Percentiles rank a stretch among this genome's conserved stretches.
These are phyloP conservation scores for Theobroma grandiflorum DNA, from an alignment of 441 rosid species.

Conservation along the genomic window DNA sequence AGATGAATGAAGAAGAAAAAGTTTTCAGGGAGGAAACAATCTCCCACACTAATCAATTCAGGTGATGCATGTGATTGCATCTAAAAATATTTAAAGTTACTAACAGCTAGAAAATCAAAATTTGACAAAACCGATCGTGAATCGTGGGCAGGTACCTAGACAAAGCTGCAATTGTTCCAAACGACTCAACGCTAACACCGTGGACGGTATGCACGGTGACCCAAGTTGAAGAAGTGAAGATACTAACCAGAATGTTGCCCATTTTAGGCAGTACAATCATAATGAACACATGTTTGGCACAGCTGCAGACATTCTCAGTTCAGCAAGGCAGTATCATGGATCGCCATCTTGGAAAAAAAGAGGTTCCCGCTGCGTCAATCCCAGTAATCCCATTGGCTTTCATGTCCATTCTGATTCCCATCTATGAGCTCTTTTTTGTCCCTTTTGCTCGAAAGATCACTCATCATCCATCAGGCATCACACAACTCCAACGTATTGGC, in stretches of 20 bases:
- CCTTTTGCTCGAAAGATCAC: constrained; percentile 31
- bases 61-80: constrained; percentile 36
- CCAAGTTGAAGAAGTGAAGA: constrained; percentile 69
- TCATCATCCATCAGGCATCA: constrained; percentile 29
- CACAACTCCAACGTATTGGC: constrained; percentile 26
- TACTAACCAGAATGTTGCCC: constrained; percentile 63
- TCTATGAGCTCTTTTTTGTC: constrained; percentile 21
- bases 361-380: constrained; percentile 22
- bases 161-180: constrained; percentile 48
- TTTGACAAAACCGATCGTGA: not conserved
- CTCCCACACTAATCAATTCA: constrained; percentile 55
- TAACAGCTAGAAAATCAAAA: not conserved
- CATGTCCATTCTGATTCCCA: constrained; percentile 25
- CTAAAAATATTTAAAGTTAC: not conserved
- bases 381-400: constrained; percentile 24
- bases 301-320: constrained; percentile 43
- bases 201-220: constrained; percentile 57
- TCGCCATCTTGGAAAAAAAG: constrained; percentile 17
- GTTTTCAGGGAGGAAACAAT: constrained; percentile 31
- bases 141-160: constrained; percentile 47
- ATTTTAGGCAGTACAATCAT: constrained; percentile 59
- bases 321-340: constrained; percentile 18
- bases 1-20: constrained; percentile 40
- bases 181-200: constrained; percentile 22
- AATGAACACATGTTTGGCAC: constrained; percentile 71